A percentile compares a stretch with the other conserved stretches of the same genome.
Conservation (phyloP, 345 rosid species). For the Linum tenue region DNA sequence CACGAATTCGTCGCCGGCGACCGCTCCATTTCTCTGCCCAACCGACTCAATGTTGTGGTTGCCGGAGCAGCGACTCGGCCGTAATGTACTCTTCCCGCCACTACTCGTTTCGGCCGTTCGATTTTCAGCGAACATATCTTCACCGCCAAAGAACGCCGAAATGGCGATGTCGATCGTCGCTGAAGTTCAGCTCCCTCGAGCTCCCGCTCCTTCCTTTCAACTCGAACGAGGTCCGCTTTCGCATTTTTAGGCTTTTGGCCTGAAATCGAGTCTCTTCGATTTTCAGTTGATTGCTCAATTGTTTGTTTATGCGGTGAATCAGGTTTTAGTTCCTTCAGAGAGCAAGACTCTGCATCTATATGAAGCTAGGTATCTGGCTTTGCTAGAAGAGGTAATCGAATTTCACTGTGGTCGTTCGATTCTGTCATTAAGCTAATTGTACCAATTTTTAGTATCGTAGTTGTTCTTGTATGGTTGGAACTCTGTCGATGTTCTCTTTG, state of each 20-base stretch:
- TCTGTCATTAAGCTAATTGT: not conserved
- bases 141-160: not conserved
- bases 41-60: no score
- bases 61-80: not conserved
- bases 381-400: slow-evolving; percentile 62
- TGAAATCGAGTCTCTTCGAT: not conserved
- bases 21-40: no score
- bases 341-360: slow-evolving; percentile 59
- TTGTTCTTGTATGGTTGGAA: not conserved
- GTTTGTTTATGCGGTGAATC: slow-evolving; percentile 5
- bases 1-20: not conserved
- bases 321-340: slow-evolving; percentile 81
- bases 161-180: slow-evolving; percentile 12
- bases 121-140: not conserved
- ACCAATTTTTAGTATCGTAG: not conserved
- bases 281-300: not conserved
- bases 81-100: not conserved
- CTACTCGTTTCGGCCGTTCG: not conserved
- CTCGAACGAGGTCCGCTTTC: slow-evolving; percentile 33
- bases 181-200: slow-evolving; percentile 26
- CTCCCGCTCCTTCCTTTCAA: slow-evolving; percentile 62
- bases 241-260: not conserved
- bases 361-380: slow-evolving; percentile 65
- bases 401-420: not conserved
- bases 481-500: not conserved